phyloP scores from a whole-genome alignment of 1,284 basidiomycete species.

The Taiwanofungus camphoratus region DNA sequence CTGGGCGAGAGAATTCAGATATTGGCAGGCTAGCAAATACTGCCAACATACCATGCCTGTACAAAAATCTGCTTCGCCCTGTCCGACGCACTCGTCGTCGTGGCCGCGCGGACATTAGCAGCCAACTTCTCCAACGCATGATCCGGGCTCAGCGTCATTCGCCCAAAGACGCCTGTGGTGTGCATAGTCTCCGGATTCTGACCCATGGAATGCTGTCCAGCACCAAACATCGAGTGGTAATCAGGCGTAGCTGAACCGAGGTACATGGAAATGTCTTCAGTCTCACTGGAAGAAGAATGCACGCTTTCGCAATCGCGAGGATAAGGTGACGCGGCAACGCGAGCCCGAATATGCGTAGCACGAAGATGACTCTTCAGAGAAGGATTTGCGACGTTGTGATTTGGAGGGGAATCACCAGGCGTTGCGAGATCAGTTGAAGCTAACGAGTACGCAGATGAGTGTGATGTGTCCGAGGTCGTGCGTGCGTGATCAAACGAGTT shows the following conservation, averaged over 20 bases:
- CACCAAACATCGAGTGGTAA: conserved; percentile 54
- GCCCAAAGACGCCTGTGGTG: conserved; percentile 60
- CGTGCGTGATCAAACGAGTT: conserved; percentile 30
- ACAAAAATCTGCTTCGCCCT: conserved; percentile 87
- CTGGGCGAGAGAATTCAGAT: conserved; percentile 32
- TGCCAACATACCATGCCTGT: conserved; percentile 67
- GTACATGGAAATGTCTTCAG: conserved; percentile 77
- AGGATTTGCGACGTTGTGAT: conserved; percentile 63
- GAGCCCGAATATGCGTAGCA: conserved; percentile 68
- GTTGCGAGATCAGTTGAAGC: conserved; percentile 37
- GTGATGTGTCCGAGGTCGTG: conserved; percentile 31
- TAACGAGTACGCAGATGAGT: conserved; percentile 40
- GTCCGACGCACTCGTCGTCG: conserved; percentile 83
- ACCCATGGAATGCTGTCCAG: conserved; percentile 26
- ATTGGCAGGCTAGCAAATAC: conserved; percentile 5
- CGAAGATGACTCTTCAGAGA: conserved; percentile 68
- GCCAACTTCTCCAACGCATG: conserved; percentile 80
- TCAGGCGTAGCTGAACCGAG: conserved; percentile 44
- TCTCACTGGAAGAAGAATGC: conserved; percentile 79
- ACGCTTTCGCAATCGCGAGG: conserved; percentile 78
- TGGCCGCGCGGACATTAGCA: conserved; percentile 79
- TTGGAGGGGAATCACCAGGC: conserved; percentile 61
- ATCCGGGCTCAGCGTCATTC: conserved; percentile 69
- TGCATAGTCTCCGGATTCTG: conserved; percentile 58
- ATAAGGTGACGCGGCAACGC: conserved; percentile 74